Evolutionary conservation across 345 rosid species (phyloP), one percentile per base, ranked within the genome.

Genomic region (Dipteronia dyeriana): DNA sequence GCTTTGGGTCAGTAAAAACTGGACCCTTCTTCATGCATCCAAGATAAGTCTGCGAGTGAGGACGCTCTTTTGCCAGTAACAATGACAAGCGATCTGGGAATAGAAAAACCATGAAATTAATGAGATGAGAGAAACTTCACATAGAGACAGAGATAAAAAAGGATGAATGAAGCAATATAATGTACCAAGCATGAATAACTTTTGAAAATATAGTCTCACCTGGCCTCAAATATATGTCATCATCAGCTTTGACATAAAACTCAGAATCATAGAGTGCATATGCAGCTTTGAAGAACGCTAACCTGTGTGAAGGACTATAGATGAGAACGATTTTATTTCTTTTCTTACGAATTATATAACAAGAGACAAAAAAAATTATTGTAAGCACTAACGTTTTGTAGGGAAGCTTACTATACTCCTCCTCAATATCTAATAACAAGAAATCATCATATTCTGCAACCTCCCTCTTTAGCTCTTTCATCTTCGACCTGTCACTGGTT

Each of bases 401-500:
- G 1, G 99, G 98, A 45, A 95, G 99, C 90, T 90, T 88, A 88
- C 99, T 95, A 74, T 95, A 95, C 92, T 93, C 92, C 94, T 95
- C 97, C 88, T 92, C 93, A 4, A 88, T 90, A 84, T 95, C 99
- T 25, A 95, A 87, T 60, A 95, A 78, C 84, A 95, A 59, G 84
- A 95, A 90, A 80, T 95, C 99, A 79, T 92, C 98, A 76, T 87
- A 95, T 79, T 86, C 89, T 41, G 85, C 88, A 76, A 95, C 80
- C 83, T 95, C 98, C 75, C 80, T 90, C 74, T 80, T 86, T 57
- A 95, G 92, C 82, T 85, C 91, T 38, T 77, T 78, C 93, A 88
- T 93, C 83, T 89, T 90, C 12, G 82, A 62, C 17, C 80, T 76
- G 77, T 91, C 90, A 76, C 82, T 85, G 59, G 90, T 89, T 79